Evolutionary conservation across 352 stramenopile genomes (phyloP).

Genomic region (Pythium phragmitis): DNA sequence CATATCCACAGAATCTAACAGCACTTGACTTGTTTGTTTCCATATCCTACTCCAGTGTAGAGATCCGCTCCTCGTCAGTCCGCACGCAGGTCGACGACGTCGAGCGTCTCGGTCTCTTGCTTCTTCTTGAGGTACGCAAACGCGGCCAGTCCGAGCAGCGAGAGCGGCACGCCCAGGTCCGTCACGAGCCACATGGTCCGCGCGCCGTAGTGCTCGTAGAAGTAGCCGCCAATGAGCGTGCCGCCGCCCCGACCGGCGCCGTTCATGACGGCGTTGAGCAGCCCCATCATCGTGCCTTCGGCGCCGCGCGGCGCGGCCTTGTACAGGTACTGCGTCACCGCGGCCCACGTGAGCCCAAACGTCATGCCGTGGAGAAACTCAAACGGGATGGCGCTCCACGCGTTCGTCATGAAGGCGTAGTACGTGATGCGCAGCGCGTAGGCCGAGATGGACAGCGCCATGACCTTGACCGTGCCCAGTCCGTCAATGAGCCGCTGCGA

Average conservation of each 20-base stretch:
- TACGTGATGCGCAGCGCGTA: slow-evolving; percentile 71
- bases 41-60: not conserved
- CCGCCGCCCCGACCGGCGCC: slow-evolving; percentile 58
- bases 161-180: slow-evolving; percentile 66
- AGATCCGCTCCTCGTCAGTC: not conserved
- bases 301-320: slow-evolving; percentile 50
- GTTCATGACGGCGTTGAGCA: slow-evolving; percentile 78
- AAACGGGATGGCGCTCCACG: slow-evolving; percentile 76
- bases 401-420: slow-evolving; percentile 77
- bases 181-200: slow-evolving; percentile 71
- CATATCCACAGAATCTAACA: too few relatives aligned
- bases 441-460: slow-evolving; percentile 65
- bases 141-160: slow-evolving; percentile 44
- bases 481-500: slow-evolving; percentile 64
- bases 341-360: slow-evolving; percentile 72
- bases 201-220: slow-evolving; percentile 71
- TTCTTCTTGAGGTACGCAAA: slow-evolving; percentile 67
- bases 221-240: slow-evolving; percentile 71
- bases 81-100: not conserved
- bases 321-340: slow-evolving; percentile 79
- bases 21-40: too few relatives aligned
- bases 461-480: slow-evolving; percentile 67
- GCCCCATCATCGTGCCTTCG: slow-evolving; percentile 72
- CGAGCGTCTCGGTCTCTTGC: slow-evolving; percentile 24
- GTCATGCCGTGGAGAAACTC: slow-evolving; percentile 78